phyloP scores from a whole-genome alignment of 2,329 filamentous ascomycete species.

The Paecilomyces sp. region DNA sequence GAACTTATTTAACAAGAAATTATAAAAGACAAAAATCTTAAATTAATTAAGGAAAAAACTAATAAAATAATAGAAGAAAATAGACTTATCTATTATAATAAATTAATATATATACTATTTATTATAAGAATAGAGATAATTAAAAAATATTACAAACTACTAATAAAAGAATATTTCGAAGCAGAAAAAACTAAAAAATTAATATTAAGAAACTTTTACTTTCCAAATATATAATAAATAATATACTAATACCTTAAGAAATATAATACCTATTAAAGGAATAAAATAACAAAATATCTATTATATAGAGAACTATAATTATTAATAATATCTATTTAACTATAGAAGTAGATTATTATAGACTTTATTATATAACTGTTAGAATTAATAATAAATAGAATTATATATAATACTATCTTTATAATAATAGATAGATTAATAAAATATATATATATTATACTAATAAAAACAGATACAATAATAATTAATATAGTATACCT shows the following conservation, averaged over 20 bases:
- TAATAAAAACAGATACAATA: not conserved
- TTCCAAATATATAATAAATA: not conserved
- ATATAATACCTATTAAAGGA: not conserved
- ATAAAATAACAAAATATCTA: not conserved
- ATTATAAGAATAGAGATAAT: not conserved
- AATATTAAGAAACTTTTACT: not conserved
- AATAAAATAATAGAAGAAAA: not conserved
- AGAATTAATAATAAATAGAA: too few relatives aligned
- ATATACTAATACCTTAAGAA: not conserved
- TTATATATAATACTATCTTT: too few relatives aligned
- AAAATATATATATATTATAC: too few relatives aligned
- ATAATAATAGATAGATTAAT: too few relatives aligned
- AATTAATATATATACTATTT: not conserved
- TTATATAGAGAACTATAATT: not conserved
- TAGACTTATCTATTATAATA: not conserved
- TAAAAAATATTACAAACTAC: not conserved
- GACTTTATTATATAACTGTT: too few relatives aligned
- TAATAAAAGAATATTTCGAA: not conserved
- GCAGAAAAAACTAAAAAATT: not conserved
- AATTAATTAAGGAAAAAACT: not conserved
- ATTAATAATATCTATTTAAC: not conserved
- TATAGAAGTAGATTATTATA: not conserved
- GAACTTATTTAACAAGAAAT: not conserved
- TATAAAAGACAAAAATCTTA: not conserved
- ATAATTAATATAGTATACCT: not conserved